Evolutionary conservation across 495 filamentous ascomycete genomes (phyloP), one percentile per base, ranked within the genome.

Genomic region (Penicillium silybi): DNA sequence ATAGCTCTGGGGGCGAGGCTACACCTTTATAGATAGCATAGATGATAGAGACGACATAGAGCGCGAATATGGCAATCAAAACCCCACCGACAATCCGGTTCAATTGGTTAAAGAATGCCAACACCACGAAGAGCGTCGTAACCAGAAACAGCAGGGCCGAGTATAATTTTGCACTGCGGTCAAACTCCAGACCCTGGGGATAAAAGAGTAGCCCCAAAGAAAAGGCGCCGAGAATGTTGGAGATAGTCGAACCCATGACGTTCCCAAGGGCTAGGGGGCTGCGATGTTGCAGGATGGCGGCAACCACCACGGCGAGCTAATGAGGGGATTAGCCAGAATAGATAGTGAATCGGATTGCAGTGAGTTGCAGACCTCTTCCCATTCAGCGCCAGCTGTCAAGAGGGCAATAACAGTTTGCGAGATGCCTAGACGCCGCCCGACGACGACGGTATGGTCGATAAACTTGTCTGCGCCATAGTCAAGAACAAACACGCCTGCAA

Each of bases 191-290:
- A 0, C 20, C 11, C 3, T 7, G 32, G 11, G 5, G 4, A 10
- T 6, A 3, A 27, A 1, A n/a, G 16, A n/a, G 5, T 9, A 26
- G 25, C 25, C 25, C 25, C 7, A 26, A n/a, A 0, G 80, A 77
- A 58, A 83, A 82, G 3, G 79, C 77, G 6, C 74, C 78, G 11
- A 83, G 71, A 35, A 82, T 76, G 48, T 83, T 83, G 40, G 79
- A 75, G 25, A 83, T 74, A 8, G 72, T 68, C 1, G 80, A 82
- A 0, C 80, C 80, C 52, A 82, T 62, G 9, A 82, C 63, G 62
- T 82, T 83, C 1, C 80, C 80, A 0, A 82, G 50, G 11, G 77
- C 80, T n/a, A 83, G 61, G 1, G 77, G 70, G 8, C 73, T 66
- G 22, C 68, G 73, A 44, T 69, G 58, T 37, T 75, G 73, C 2